Evolutionary conservation across 768 basidiomycete genomes (phyloP).

Genomic region (Myochromella boudieri): DNA sequence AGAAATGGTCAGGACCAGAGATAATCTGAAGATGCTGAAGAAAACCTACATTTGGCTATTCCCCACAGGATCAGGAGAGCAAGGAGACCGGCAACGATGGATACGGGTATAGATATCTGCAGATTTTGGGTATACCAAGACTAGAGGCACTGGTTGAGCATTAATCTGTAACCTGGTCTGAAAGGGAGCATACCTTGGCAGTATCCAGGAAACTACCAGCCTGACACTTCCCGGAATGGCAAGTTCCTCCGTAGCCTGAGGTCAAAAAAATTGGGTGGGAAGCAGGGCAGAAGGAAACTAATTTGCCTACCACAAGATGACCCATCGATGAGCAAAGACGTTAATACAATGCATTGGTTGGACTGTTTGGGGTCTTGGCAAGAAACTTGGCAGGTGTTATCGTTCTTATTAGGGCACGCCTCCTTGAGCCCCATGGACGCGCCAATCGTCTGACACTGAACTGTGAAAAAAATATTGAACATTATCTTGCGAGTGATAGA

Average conservation of each 20-base stretch:
- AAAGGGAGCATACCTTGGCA: constrained; percentile 47
- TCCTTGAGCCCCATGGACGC: constrained; percentile 65
- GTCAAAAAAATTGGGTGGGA: constrained; percentile 13
- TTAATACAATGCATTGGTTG: constrained; percentile 68
- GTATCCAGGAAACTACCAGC: constrained; percentile 57
- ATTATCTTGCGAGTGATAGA: no score
- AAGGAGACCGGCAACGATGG: constrained; percentile 66
- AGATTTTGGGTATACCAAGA: constrained; percentile 78
- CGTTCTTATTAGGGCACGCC: constrained; percentile 63
- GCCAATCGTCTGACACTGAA: constrained; percentile 76
- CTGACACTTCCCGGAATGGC: constrained; percentile 60
- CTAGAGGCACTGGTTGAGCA: constrained; percentile 32
- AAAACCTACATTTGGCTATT: constrained; percentile 42
- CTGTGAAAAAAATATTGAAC: constrained; percentile 35
- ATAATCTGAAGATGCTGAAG: not conserved
- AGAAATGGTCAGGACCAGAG: not conserved
- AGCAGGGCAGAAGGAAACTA: not conserved
- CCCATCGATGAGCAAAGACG: constrained; percentile 74
- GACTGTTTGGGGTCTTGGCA: constrained; percentile 68
- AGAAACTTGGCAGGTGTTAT: constrained; percentile 73
- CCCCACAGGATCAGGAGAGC: constrained; percentile 56
- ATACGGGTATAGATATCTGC: constrained; percentile 78
- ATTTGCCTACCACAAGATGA: constrained; percentile 71
- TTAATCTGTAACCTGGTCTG: constrained; percentile 5
- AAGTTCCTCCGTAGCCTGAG: constrained; percentile 71